Evolutionary conservation across 495 filamentous ascomycete genomes (phyloP).

Genomic region (Pyrenula aspistea): DNA sequence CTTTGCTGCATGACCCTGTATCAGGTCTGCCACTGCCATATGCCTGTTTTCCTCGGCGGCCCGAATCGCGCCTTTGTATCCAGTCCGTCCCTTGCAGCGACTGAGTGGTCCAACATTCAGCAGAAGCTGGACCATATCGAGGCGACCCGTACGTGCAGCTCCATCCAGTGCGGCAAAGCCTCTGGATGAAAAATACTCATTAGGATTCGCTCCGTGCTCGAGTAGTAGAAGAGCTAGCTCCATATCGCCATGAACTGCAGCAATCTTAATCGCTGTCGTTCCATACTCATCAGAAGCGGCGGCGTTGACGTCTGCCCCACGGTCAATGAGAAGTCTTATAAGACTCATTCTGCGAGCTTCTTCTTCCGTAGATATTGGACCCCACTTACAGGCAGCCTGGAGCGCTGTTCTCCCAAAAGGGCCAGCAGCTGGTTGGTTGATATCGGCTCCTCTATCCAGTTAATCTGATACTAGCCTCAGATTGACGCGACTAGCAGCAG

Average conservation of each 20-base stretch:
- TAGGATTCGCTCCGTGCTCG: conserved; percentile 8
- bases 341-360: background rate
- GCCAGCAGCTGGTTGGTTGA: background rate
- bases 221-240: conserved; percentile 7
- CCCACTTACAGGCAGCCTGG: background rate
- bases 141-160: conserved; percentile 4
- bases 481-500: background rate
- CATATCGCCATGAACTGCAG: background rate
- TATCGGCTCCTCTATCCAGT: background rate
- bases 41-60: conserved; percentile 10
- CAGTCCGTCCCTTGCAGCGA: conserved; percentile 9
- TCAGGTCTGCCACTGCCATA: conserved; percentile 5
- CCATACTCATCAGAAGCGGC: background rate
- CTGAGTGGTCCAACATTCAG: conserved; percentile 11
- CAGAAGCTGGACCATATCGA: conserved; percentile 2
- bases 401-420: background rate
- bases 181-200: conserved; percentile 2
- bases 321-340: background rate
- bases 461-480: background rate
- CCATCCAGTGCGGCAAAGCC: conserved; percentile 10
- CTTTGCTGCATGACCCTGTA: background rate
- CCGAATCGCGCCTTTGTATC: conserved; percentile 7
- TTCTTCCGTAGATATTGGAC: background rate
- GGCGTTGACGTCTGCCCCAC: background rate
- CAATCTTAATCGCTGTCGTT: background rate